Base-by-base conservation (phyloP, 2,329 filamentous ascomycete genomes). In the Magnaporthales sp. region DNA sequence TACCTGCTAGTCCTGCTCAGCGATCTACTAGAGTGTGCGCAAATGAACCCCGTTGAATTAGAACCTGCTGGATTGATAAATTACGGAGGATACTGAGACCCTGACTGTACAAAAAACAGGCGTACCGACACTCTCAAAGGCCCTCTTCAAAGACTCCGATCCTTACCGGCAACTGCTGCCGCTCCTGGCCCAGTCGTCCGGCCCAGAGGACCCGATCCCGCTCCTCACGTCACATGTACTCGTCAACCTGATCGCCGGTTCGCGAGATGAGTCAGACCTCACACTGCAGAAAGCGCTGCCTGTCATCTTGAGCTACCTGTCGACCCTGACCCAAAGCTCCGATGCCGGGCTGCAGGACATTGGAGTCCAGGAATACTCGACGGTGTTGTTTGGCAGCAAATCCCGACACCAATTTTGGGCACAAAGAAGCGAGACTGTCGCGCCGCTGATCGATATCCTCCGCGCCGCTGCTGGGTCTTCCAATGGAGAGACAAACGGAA, bases 341-440 rank as follows among this genome's bases (percentile, higher is more conserved):
- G 95, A 99, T 78, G 90, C 91, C 66, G 92, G 92, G 54, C 84
- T 96, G 67, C 95, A 99, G 78, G 95, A 99, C 75, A 97, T 98
- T 74, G 94, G 93, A 29, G 93, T 98, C 13, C 91, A 95, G 74
- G 88, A 94, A 75, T 96, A 94, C 78, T 97, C 95, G 46, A 84
- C 91, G 24, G 82, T 99, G 32, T 83, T 99, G 32, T 89, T 92
- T 68, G 91, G 89, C 54, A 86, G 83, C 68, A 86, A 86, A 67
- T 87, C 93, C 3, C 86, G 95, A 70, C 84, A 89, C 71, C 84
- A 95, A 67, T 98, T 98, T 80, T 99, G 95, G 95, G 86, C 90
- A 70, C 92, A 97, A 77, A 86, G 91, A 72, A 89, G 89, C 75
- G 91, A 97, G 80, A 97, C 93, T 0, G 79, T 97, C 51, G 84